Conservation (phyloP, 805 yeast genomes). For the Candida vaughaniae region DNA sequence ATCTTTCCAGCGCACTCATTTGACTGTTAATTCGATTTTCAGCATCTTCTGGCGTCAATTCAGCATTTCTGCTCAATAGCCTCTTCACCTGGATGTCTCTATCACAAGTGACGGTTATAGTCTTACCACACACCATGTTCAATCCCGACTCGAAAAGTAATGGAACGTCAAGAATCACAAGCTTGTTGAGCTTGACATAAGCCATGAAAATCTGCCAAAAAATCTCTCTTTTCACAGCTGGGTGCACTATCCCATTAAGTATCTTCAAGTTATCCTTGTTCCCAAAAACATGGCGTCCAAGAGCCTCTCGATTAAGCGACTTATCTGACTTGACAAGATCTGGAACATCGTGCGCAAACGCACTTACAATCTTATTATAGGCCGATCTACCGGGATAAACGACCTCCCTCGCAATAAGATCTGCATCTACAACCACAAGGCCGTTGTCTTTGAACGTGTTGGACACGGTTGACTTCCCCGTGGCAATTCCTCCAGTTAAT, state of each 20-base stretch:
- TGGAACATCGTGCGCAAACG: constrained; percentile 57
- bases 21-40: constrained; percentile 72
- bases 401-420: constrained; percentile 79
- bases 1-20: constrained; percentile 61
- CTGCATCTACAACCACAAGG: constrained; percentile 81
- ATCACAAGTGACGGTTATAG: constrained; percentile 66
- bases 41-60: constrained; percentile 65
- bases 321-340: constrained; percentile 45
- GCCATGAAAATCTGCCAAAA: constrained; percentile 51
- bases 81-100: constrained; percentile 60
- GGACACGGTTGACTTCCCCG: constrained; percentile 95
- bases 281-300: constrained; percentile 79
- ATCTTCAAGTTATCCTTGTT: constrained; percentile 54
- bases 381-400: constrained; percentile 80
- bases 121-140: constrained; percentile 66
- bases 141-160: constrained; percentile 78
- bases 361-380: constrained; percentile 58
- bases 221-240: constrained; percentile 75
- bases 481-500: constrained; percentile 95
- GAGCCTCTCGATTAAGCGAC: constrained; percentile 62
- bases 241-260: constrained; percentile 81
- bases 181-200: constrained; percentile 55
- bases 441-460: constrained; percentile 46
- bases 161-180: constrained; percentile 88
- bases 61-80: constrained; percentile 64